Base-by-base conservation (phyloP, 2,329 filamentous ascomycete species). In the Aspergillus quadricinctus region DNA sequence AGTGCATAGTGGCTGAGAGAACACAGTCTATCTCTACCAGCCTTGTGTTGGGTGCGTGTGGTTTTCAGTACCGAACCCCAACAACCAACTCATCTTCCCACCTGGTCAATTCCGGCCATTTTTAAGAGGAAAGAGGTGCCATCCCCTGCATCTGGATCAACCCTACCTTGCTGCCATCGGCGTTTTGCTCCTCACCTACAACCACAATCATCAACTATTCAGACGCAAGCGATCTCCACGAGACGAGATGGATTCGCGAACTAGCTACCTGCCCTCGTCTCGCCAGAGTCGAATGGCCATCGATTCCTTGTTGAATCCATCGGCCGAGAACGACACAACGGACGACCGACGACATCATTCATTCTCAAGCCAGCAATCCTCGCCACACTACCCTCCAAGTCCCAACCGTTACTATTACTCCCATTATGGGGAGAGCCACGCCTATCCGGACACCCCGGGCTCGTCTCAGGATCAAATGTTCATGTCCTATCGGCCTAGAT, bases 221-320 rank as follows among this genome's bases (percentile, higher is more conserved):
- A 23, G 43, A 23, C 21, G 21, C n/a, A 46, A 23, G 10, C 2
- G 7, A 27, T 7, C 43, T 4, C 21, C 43, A 14, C 43, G 14
- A 11, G 14, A 23, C 43, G 23, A 27, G 11, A 46, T 46, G 43
- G 43, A 53, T 41, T 29, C 54, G 19, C 52, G 51, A 29, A 37
- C 59, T 7, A 57, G 35, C 50, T 59, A 60, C 53, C 57, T 62
- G 54, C 63, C 65, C 48, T 62, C 67, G 31, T 59, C 60, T 48
- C 69, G 68, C 6, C 65, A 66, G 61, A 69, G 65, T 52, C 65
- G 63, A 52, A 72, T 72, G 69, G 69, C 66, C 41, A 72, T 72
- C 54, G 67, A 72, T 57, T 64, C 68, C 11, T 57, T 72, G 6
- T 61, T 71, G 19, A 74, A 74, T 50, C 71, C 71, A 37, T 62